phyloP scores from a whole-genome alignment of 805 yeast species.

The Myxozyma mucilagina region DNA sequence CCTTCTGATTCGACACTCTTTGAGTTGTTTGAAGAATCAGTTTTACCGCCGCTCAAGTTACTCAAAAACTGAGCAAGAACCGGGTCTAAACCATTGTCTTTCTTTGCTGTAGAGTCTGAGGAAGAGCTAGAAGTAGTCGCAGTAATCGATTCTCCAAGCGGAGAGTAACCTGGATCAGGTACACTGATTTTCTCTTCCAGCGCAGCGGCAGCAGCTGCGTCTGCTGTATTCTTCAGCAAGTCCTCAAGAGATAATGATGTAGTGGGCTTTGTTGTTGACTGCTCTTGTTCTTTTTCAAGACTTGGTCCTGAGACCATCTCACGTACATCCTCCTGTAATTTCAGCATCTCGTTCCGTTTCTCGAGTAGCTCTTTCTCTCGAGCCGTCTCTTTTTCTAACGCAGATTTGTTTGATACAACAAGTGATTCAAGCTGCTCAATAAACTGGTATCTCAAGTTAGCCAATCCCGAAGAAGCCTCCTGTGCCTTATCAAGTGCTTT shows the following conservation, averaged over 20 bases:
- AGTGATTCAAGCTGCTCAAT: conserved; percentile 38
- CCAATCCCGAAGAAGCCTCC: conserved; percentile 36
- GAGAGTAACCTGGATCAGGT: conserved; percentile 21
- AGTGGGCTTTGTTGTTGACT: not conserved
- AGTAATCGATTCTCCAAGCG: not conserved
- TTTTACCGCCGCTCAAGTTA: conserved; percentile 4
- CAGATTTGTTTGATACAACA: conserved; percentile 35
- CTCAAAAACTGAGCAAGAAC: conserved; percentile 23
- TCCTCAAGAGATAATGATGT: not conserved
- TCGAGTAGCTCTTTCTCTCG: conserved; percentile 37
- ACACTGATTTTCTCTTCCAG: conserved; percentile 10
- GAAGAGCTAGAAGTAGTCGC: not conserved
- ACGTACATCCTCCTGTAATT: conserved; percentile 5
- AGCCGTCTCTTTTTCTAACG: conserved; percentile 36
- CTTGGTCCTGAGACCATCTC: conserved; percentile 17
- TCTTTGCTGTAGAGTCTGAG: not conserved
- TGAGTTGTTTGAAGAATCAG: not conserved
- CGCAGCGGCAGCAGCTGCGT: not conserved
- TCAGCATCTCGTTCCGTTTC: conserved; percentile 35
- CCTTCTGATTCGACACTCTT: not conserved
- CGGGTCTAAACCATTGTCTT: conserved; percentile 23
- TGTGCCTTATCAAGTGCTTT: conserved; percentile 35
- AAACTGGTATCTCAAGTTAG: conserved; percentile 33
- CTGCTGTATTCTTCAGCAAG: not conserved
- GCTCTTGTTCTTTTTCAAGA: not conserved